A percentile compares a stretch with the other conserved stretches of the same genome.
These are phyloP conservation scores for Phytophthora fragariaefolia DNA, from an alignment of 352 stramenopile species.

Conservation along the genomic window DNA sequence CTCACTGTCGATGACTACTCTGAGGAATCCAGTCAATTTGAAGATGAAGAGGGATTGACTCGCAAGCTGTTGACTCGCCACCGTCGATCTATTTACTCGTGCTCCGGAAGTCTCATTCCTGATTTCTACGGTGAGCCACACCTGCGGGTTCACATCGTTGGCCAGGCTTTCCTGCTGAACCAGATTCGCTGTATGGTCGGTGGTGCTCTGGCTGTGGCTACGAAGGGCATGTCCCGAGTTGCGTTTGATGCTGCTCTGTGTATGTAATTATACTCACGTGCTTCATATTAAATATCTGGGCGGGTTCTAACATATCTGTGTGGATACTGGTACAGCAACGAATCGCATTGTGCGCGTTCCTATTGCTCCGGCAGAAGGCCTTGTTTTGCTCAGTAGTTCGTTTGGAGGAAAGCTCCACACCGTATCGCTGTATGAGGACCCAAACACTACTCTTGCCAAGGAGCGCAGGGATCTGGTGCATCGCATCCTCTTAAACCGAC, in stretches of 20 bases:
- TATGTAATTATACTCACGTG: no score
- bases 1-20: conserved; percentile 29
- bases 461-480: conserved; percentile 63
- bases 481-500: conserved; percentile 55
- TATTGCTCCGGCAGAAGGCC: conserved; percentile 87
- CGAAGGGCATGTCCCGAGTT: conserved; percentile 66
- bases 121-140: conserved; percentile 70
- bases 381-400: conserved; percentile 84
- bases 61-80: conserved; percentile 72
- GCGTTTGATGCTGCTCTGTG: conserved; percentile 78
- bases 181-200: conserved; percentile 94
- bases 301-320: neutral
- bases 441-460: conserved; percentile 66
- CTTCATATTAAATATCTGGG: no score
- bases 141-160: conserved; percentile 82
- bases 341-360: conserved; percentile 87
- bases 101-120: conserved; percentile 60
- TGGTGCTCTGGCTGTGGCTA: conserved; percentile 82
- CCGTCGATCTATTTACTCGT: conserved; percentile 82
- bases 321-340: conserved; percentile 46
- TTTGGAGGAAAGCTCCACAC: conserved; percentile 85
- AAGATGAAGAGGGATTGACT: conserved; percentile 40
- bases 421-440: conserved; percentile 75
- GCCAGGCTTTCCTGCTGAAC: conserved; percentile 88
- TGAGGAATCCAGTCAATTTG: conserved; percentile 46